phyloP scores from a whole-genome alignment of 345 rosid genomes.

The sweet orange (Citrus sinensis) region DVS_A1.0 CM039162.1:19153001-19153500 shows the following conservation, averaged over 20 bases:
- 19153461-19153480: not conserved
- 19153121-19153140: conserved; percentile 84
- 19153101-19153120: conserved; percentile 91
- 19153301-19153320: not conserved
- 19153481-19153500: not conserved
- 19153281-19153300: not conserved
- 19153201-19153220: not conserved
- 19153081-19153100: conserved; percentile 93
- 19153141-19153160: conserved; percentile 79
- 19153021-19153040: conserved; percentile 93
- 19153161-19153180: conserved; percentile 74
- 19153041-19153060: conserved; percentile 86
- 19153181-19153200: conserved; percentile 77
- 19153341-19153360: not conserved
- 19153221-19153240: not conserved
- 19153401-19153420: not conserved
- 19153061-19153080: conserved; percentile 98
- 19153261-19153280: not conserved
- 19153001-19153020: conserved; percentile 99
- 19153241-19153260: not conserved
- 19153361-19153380: not conserved
- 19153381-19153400: not conserved
- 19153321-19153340: not conserved
- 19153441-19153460: not conserved
- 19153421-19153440: not conserved